Evolutionary conservation across 306 rosid genomes (phyloP).

Genomic region (Parietaria judaica): DNA sequence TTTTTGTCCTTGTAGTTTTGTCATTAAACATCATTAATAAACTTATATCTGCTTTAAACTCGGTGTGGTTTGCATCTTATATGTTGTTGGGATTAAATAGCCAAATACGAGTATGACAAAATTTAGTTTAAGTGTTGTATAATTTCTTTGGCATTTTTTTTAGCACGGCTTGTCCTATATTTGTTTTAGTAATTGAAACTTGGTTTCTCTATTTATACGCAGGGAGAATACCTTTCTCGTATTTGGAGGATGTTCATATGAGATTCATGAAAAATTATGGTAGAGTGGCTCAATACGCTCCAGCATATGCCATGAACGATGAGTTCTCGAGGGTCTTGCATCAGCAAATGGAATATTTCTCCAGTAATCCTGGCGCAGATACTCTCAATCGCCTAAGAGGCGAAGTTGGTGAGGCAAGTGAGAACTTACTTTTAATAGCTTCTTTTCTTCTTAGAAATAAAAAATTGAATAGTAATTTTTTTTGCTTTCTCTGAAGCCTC

Average conservation of each 20-base stretch:
- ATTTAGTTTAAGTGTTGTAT: neutral
- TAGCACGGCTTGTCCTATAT: too few relatives aligned
- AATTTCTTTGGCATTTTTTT: too few relatives aligned
- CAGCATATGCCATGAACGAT: conserved; percentile 98
- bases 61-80: too few relatives aligned
- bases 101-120: too few relatives aligned
- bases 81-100: too few relatives aligned
- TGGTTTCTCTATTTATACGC: conserved; percentile 17
- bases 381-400: conserved; percentile 86
- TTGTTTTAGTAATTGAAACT: too few relatives aligned
- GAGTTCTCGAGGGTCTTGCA: conserved; percentile 96
- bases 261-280: conserved; percentile 97
- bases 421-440: neutral
- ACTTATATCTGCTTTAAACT: too few relatives aligned
- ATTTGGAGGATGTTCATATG: conserved; percentile 96
- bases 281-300: conserved; percentile 74
- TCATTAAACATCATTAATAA: too few relatives aligned
- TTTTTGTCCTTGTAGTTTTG: too few relatives aligned
- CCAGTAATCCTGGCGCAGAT: conserved; percentile 73
- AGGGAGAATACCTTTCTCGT: conserved; percentile 95
- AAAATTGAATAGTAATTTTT: neutral
- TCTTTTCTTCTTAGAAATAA: neutral
- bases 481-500: neutral
- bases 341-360: conserved; percentile 96
- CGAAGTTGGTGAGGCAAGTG: conserved; percentile 94